Conservation (phyloP, 2,329 filamentous ascomycete species). For the Chrysoporthe austroafricana region DNA sequence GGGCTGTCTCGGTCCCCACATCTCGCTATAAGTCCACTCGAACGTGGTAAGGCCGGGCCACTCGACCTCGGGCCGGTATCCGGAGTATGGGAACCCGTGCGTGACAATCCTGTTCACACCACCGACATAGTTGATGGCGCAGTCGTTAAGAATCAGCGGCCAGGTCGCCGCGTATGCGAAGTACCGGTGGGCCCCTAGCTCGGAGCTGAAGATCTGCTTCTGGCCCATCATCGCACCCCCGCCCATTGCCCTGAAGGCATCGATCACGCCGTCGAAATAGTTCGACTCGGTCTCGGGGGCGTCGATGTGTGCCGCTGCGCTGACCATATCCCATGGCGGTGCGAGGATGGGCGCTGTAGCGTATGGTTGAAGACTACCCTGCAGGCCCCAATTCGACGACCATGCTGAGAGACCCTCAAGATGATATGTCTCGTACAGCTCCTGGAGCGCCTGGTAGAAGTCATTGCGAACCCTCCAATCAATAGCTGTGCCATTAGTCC, state of each 20-base stretch:
- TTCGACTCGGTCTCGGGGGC: constrained; percentile 24
- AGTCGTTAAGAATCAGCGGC: constrained; percentile 20
- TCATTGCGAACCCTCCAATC: constrained; percentile 24
- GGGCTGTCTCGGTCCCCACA: constrained; percentile 23
- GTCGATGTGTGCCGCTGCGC: constrained; percentile 20
- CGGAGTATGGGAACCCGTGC: constrained; percentile 20
- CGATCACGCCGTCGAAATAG: constrained; percentile 22
- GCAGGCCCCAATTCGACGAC: constrained; percentile 18
- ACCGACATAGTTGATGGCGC: constrained; percentile 22
- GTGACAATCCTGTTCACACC: constrained; percentile 23
- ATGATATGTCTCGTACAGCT: constrained; percentile 21
- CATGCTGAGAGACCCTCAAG: constrained; percentile 13
- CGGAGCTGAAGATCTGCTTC: constrained; percentile 21
- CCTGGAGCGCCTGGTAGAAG: constrained; percentile 19
- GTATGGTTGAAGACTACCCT: constrained; percentile 19
- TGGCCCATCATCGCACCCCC: constrained; percentile 19
- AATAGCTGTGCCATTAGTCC: background rate
- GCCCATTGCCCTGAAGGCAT: constrained; percentile 19
- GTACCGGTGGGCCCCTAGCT: constrained; percentile 17
- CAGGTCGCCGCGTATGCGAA: constrained; percentile 16
- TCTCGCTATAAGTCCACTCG: constrained; percentile 20
- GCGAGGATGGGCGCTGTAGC: constrained; percentile 18
- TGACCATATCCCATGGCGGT: constrained; percentile 23
- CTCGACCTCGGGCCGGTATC: constrained; percentile 14
- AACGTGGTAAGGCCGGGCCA: constrained; percentile 22